Conservation (phyloP, 2,329 filamentous ascomycete genomes). For the Fusarium concolor region DNA sequence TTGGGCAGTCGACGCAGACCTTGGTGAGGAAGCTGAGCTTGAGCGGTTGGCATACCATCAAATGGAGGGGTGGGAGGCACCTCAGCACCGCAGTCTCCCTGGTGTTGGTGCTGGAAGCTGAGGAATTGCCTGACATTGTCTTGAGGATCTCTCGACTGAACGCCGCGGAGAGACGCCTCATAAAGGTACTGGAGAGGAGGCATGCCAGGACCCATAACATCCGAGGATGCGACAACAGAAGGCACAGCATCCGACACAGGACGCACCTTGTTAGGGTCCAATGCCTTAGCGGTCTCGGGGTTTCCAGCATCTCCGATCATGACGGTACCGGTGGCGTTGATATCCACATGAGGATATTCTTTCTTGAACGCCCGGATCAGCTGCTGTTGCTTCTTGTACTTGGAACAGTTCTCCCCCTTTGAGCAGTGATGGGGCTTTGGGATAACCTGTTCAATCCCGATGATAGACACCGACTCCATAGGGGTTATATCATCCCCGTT, state of each 20-base stretch:
- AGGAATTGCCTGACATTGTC: conserved; percentile 95
- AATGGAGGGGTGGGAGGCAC: conserved; percentile 78
- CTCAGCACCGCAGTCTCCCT: conserved; percentile 59
- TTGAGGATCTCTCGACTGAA: conserved; percentile 83
- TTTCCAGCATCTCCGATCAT: conserved; percentile 86
- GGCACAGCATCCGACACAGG: conserved; percentile 81
- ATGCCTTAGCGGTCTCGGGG: conserved; percentile 69
- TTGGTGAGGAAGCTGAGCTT: conserved; percentile 61
- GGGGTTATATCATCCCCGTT: conserved; percentile 77
- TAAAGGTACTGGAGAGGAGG: conserved; percentile 77
- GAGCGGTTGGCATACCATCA: conserved; percentile 63
- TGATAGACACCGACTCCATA: conserved; percentile 87
- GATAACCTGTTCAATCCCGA: conserved; percentile 89
- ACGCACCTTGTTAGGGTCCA: conserved; percentile 68
- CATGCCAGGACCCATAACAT: conserved; percentile 80
- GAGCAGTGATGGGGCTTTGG: conserved; percentile 86
- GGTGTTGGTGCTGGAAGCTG: conserved; percentile 75
- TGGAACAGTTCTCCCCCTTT: conserved; percentile 87
- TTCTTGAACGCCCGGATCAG: conserved; percentile 79
- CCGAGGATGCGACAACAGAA: conserved; percentile 91
- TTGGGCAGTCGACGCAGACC: conserved; percentile 70
- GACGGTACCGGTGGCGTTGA: conserved; percentile 71
- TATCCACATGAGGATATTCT: conserved; percentile 75
- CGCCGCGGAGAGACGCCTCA: conserved; percentile 75
- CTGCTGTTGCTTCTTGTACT: conserved; percentile 83